Percentiles rank a stretch among this genome's conserved stretches.
These are phyloP conservation scores for Cercospora sp. DNA, from an alignment of 2,329 filamentous ascomycete genomes.

Conservation along the genomic window DNA sequence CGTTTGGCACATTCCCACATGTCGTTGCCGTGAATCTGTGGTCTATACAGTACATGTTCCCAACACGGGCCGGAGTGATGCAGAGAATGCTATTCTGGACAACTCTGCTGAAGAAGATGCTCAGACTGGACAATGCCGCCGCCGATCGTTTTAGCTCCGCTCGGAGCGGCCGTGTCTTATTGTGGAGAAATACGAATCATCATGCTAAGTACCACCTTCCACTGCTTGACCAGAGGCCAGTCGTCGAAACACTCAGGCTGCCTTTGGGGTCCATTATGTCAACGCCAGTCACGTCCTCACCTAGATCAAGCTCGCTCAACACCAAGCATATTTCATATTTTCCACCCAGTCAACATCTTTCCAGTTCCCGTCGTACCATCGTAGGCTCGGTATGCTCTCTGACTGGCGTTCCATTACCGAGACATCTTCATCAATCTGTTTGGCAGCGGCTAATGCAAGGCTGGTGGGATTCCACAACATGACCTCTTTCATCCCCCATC, in stretches of 20 bases:
- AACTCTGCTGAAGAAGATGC: background rate
- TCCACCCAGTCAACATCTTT: conserved; percentile 67
- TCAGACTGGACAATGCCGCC: background rate
- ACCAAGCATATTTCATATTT: conserved; percentile 80
- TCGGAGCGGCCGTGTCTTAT: conserved; percentile 6
- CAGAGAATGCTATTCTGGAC: background rate
- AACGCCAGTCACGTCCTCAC: background rate
- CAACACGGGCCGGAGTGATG: background rate
- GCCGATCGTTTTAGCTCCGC: conserved; percentile 15
- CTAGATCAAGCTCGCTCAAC: conserved; percentile 45
- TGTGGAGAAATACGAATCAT: conserved; percentile 7
- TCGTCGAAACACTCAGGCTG: background rate
- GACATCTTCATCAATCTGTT: conserved; percentile 49
- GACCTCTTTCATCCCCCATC: conserved; percentile 70
- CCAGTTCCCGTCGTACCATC: conserved; percentile 62
- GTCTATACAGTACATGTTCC: background rate
- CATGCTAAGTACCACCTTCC: conserved; percentile 5
- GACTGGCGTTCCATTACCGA: conserved; percentile 60
- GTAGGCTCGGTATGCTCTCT: conserved; percentile 69
- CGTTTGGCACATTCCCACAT: background rate
- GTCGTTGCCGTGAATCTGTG: background rate
- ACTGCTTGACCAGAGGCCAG: background rate
- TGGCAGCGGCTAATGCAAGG: conserved; percentile 46
- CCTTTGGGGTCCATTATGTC: background rate
- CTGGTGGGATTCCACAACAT: conserved; percentile 81